Conservation (phyloP, 2,329 filamentous ascomycete genomes). For the Neofusicoccum sp. region DNA sequence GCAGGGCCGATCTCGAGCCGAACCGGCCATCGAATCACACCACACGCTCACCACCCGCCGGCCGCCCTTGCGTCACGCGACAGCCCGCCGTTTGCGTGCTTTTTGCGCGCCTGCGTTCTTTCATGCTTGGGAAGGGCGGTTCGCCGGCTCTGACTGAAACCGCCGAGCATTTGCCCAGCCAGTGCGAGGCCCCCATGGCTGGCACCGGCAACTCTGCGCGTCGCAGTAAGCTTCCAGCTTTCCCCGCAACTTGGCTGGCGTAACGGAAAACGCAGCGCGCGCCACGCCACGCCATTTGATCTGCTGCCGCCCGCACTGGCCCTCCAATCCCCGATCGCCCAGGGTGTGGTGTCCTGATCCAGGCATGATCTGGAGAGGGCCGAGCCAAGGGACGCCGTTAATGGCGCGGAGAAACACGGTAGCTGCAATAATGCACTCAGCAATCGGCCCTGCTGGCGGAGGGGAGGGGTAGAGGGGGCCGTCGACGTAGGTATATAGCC, state of each 20-base stretch:
- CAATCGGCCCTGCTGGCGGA: background rate
- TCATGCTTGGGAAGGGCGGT: too few relatives aligned
- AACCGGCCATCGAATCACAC: constrained; percentile 6
- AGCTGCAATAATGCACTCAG: background rate
- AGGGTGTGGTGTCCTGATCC: background rate
- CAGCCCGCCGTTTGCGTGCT: background rate
- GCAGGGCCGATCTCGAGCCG: constrained; percentile 7
- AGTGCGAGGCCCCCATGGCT: background rate
- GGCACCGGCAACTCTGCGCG: background rate
- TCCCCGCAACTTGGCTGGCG: background rate
- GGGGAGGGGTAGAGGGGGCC: background rate
- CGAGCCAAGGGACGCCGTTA: background rate
- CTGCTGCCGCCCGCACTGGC: too few relatives aligned
- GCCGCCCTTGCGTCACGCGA: constrained; percentile 7
- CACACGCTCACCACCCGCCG: constrained; percentile 4
- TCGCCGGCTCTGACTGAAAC: background rate
- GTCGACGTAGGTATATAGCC: background rate
- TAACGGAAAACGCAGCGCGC: background rate
- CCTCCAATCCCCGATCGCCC: background rate
- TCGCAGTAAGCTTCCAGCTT: background rate
- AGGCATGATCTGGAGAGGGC: background rate
- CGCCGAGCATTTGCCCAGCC: background rate
- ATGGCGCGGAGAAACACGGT: constrained; percentile 6
- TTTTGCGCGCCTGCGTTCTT: too few relatives aligned
- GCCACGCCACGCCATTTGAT: background rate